Evolutionary conservation across 371 early-diverging fungal genomes (phyloP).

Genomic region (Lichtheimia ornata): DNA sequence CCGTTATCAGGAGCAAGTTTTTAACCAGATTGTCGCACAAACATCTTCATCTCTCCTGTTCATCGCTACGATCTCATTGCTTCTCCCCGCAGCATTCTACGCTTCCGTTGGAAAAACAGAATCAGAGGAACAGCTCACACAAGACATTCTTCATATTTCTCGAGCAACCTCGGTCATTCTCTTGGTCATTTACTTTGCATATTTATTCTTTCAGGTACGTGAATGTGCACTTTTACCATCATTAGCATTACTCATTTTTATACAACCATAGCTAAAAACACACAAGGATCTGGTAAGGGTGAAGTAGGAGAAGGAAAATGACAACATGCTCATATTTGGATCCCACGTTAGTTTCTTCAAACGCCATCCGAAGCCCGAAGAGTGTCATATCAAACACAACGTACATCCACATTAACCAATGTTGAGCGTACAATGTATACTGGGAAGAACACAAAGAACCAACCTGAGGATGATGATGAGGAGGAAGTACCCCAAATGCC

Average conservation of each 20-base stretch:
- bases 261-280: slow-evolving; percentile 53
- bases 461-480: slow-evolving; percentile 51
- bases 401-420: slow-evolving; percentile 5
- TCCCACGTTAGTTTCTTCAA: slow-evolving; percentile 20
- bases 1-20: slow-evolving; percentile 66
- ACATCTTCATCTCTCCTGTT: slow-evolving; percentile 77
- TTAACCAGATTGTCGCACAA: slow-evolving; percentile 82
- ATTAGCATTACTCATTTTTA: background rate
- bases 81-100: slow-evolving; percentile 82
- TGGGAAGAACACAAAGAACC: slow-evolving; percentile 4
- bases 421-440: slow-evolving; percentile 4
- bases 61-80: slow-evolving; percentile 71
- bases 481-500: slow-evolving; percentile 59
- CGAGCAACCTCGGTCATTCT: slow-evolving; percentile 75
- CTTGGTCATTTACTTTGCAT: slow-evolving; percentile 72
- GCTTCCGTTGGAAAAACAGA: slow-evolving; percentile 33
- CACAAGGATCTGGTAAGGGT: slow-evolving; percentile 60
- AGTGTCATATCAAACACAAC: slow-evolving; percentile 12
- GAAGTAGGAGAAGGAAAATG: background rate
- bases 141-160: slow-evolving; percentile 61
- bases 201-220: slow-evolving; percentile 72
- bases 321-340: slow-evolving; percentile 1
- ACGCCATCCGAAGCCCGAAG: slow-evolving; percentile 22
- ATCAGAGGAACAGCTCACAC: slow-evolving; percentile 24
- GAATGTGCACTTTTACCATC: background rate